Evolutionary conservation across 805 yeast genomes (phyloP), one percentile per base, ranked within the genome.

Genomic region (Lachancea sp.): DNA sequence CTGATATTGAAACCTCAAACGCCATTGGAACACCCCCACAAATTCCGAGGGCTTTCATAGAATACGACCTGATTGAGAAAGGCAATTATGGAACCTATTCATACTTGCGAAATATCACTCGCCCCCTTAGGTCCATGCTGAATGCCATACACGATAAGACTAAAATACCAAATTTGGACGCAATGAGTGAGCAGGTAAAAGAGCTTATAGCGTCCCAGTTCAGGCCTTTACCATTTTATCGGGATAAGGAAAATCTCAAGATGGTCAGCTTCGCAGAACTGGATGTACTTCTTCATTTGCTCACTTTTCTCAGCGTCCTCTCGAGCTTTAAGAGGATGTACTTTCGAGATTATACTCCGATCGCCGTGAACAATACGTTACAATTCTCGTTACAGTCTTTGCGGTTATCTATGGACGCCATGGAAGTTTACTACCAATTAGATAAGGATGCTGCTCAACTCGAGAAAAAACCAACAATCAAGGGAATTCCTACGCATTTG

Each of bases 1-100:
- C 50, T 4, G 50, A 47, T 32, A 18, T 45, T 1, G 45, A 45
- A 24, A 34, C 38, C 15, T 34, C 50, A 8, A 32, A 40, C 18
- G 29, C 43, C 11, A 22, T 43, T 3, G 50, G 50, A 7, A 31
- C 33, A 20, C 48, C 50, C 4, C 29, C 41, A 4, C 25, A 25
- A 4, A 42, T 45, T 26, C 21, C 39, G 13, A 43, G 42, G 8
- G 40, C 11, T 5, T 29, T 31, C 24, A 37, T 39, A 19, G 29
- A 32, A 9, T 29, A 22, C 12, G 30, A 22, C 8, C 11, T 40
- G 19, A 24, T 37, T 13, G 39, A 33, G 21, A 20, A 18, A 5
- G 36, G 32, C 13, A 15, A 35, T 23, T 37, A 19, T 15, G 36
- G 40, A 9, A 29, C 29, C 9, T 17, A 22, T 23, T 13, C 38